phyloP scores from a whole-genome alignment of 2,329 filamentous ascomycete genomes.

The Fusarium acutatum region DNA sequence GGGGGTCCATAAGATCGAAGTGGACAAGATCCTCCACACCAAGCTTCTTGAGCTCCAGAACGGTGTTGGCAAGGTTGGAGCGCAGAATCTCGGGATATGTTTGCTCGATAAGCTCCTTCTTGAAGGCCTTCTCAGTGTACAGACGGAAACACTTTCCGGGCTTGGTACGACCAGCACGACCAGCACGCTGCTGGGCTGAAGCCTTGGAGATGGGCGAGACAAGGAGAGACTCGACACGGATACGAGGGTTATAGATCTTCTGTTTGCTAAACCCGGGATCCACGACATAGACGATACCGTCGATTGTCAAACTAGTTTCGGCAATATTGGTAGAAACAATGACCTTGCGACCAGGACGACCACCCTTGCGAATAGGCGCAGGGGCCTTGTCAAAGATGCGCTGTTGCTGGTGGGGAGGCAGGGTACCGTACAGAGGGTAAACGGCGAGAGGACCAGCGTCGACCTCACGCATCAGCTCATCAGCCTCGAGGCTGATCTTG shows the following conservation, averaged over 20 bases:
- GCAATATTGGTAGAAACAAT: conserved; percentile 98
- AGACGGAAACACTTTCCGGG: conserved; percentile 98
- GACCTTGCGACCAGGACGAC: conserved; percentile 88
- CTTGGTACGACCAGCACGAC: conserved; percentile 98
- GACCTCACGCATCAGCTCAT: conserved; percentile 90
- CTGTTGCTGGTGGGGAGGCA: conserved; percentile 93
- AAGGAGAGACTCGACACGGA: conserved; percentile 95
- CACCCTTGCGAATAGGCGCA: conserved; percentile 73
- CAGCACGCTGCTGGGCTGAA: conserved; percentile 94
- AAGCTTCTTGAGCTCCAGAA: conserved; percentile 96
- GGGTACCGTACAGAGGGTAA: conserved; percentile 92
- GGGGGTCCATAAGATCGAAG: conserved; percentile 98
- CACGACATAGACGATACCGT: conserved; percentile 99
- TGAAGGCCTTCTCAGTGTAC: conserved; percentile 95
- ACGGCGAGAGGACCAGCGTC: conserved; percentile 89
- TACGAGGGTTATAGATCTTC: conserved; percentile 98
- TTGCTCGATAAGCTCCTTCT: conserved; percentile 97
- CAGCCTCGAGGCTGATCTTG: conserved; percentile 89
- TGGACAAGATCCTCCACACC: conserved; percentile 95
- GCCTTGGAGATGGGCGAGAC: conserved; percentile 98
- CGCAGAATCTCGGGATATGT: conserved; percentile 96
- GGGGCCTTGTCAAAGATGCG: conserved; percentile 94
- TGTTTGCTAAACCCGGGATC: conserved; percentile 99
- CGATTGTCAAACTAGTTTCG: conserved; percentile 96
- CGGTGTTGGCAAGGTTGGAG: conserved; percentile 93